Percentiles rank a stretch among this genome's conserved stretches.
These are phyloP conservation scores for Boletus rubropictus DNA, from an alignment of 768 basidiomycete genomes.

Conservation along the genomic window DNA sequence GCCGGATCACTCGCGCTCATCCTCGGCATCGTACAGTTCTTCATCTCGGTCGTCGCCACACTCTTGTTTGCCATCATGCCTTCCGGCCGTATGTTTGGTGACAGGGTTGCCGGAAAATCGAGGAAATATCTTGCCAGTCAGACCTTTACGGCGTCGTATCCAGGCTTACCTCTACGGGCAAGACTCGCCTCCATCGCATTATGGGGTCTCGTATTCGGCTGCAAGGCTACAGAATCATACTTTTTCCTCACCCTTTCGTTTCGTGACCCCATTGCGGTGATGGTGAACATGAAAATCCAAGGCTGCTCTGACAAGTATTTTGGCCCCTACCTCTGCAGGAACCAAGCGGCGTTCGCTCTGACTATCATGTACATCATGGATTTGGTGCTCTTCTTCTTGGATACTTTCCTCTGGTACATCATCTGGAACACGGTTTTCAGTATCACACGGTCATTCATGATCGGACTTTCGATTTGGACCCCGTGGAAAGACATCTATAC, in stretches of 20 bases:
- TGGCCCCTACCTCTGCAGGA: constrained; percentile 75
- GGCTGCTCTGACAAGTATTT: constrained; percentile 85
- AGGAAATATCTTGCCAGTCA: constrained; percentile 97
- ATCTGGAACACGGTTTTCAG: constrained; percentile 98
- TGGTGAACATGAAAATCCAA: constrained; percentile 96
- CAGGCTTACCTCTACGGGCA: constrained; percentile 51
- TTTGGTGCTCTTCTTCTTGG: constrained; percentile 92
- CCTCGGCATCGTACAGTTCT: constrained; percentile 94
- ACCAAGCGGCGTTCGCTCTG: constrained; percentile 92
- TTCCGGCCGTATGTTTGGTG: constrained; percentile 97
- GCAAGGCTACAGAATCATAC: constrained; percentile 96
- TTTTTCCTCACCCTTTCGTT: constrained; percentile 97
- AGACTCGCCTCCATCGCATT: constrained; percentile 77
- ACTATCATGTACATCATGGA: constrained; percentile 99
- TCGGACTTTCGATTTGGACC: constrained; percentile 97
- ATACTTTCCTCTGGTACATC: constrained; percentile 99
- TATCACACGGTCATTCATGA: constrained; percentile 78
- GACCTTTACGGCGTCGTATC: constrained; percentile 97
- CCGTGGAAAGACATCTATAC: constrained; percentile 99
- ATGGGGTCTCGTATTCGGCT: constrained; percentile 91
- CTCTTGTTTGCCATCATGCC: constrained; percentile 88
- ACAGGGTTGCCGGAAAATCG: constrained; percentile 90
- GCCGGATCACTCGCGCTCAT: constrained; percentile 78
- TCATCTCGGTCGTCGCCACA: constrained; percentile 81
- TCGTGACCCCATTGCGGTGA: constrained; percentile 86